Evolutionary conservation across 768 basidiomycete species (phyloP), one percentile per base, ranked within the genome.

Genomic region (Rhizopogon roseolus): DNA sequence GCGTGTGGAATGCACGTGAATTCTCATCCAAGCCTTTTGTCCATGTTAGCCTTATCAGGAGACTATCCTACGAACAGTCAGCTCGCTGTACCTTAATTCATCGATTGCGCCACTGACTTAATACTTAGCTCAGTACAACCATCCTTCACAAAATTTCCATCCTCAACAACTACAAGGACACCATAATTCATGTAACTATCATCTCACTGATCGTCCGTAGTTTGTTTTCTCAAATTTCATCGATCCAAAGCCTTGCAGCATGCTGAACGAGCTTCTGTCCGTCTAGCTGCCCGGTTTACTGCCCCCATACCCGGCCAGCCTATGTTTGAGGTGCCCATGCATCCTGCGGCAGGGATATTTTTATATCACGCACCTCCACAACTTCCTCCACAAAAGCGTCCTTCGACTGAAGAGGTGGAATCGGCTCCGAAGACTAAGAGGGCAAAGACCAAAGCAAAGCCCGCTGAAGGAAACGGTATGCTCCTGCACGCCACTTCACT

Each of bases 261-360:
- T 46, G 60, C 73, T 63, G 78, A 84, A 61, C 71, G 85, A 54
- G 81, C 74, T 52, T 82, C 82, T 63, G 66, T 84, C 66, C 82
- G 82, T 59, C 59, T 85, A 61, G 78, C 76, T 42, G 81, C 82
- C 34, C 80, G 83, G 42, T 78, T 68, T 43, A 69, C 72, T 28
- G 62, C 65, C 14, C 64, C 68, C 48, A 67, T 73, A 11, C 42
- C 61, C 22, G 60, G 59, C 38, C 57, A 69, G 58, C 60, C 67
- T 42, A 52, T 67, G 55, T 68, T 68, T 45, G 73, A 71, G 61
- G 57, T 70, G 38, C 59, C 66, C 27, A 68, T 69, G 64, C 66
- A 66, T 49, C 58, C 62, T 29, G 48, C 72, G 52, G 58, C 67
- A 32, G 50, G 32, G 34, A 55, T 62, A 55, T 58, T 65, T 58